phyloP scores from a whole-genome alignment of 2,329 filamentous ascomycete species.

The Leptographium lundbergii region DNA sequence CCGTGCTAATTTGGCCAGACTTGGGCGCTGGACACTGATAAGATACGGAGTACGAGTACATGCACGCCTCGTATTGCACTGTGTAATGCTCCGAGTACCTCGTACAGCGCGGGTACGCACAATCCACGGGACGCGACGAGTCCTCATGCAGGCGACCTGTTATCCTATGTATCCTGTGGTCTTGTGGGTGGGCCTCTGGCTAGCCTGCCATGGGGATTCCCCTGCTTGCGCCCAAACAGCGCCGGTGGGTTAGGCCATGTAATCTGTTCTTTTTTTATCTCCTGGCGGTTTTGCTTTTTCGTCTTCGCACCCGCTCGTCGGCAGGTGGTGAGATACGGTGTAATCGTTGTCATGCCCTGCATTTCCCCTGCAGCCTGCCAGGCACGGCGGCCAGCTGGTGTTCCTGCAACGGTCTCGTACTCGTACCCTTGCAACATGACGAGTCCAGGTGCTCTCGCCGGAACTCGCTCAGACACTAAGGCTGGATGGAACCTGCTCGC shows the following conservation, averaged over 20 bases:
- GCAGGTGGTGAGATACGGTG: too few species aligned
- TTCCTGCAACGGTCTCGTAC: neutral
- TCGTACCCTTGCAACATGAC: neutral
- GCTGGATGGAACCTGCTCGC: neutral
- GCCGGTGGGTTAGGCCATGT: neutral
- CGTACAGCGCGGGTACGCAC: too few species aligned
- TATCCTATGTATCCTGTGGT: neutral
- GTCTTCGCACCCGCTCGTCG: neutral
- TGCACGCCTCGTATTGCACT: neutral
- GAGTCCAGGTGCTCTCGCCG: neutral
- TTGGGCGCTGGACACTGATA: neutral
- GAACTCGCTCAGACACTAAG: neutral
- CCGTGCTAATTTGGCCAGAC: neutral
- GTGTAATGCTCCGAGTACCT: too few species aligned
- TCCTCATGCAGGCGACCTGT: neutral
- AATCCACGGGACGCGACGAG: neutral
- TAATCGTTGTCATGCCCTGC: neutral
- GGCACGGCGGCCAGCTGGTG: neutral
- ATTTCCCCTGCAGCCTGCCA: neutral
- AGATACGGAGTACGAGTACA: neutral
- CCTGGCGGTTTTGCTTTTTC: neutral
- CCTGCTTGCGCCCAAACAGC: neutral
- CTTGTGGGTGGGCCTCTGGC: neutral
- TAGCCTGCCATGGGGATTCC: neutral
- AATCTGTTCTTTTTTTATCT: neutral